phyloP scores from a whole-genome alignment of 306 rosid species.

The Dryas drummondii region DNA sequence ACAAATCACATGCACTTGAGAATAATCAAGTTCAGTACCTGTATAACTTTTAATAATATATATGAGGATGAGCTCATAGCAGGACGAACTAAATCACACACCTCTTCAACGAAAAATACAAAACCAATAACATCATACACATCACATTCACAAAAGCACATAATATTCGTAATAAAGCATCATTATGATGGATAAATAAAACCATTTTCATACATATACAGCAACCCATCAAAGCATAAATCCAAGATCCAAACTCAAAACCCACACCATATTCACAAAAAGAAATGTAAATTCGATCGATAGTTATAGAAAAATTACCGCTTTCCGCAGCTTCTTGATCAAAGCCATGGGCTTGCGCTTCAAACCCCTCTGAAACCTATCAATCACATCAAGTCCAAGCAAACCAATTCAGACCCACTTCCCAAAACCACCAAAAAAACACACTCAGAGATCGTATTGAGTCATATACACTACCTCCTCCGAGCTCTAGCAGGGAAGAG shows the following conservation, averaged over 20 bases:
- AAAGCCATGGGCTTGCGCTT: constrained; percentile 95
- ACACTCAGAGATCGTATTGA: neutral
- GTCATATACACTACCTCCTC: constrained; percentile 45
- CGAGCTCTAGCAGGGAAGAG: constrained; percentile 86
- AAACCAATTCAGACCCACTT: constrained; percentile 2
- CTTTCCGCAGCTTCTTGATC: constrained; percentile 95
- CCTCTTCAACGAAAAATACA: neutral
- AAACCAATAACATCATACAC: neutral
- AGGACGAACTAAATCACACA: neutral
- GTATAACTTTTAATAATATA: too few relatives aligned
- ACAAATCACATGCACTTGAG: neutral
- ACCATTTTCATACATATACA: too few relatives aligned
- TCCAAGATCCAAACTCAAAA: neutral
- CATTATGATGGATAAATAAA: too few relatives aligned
- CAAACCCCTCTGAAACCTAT: constrained; percentile 85
- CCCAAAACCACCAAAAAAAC: neutral
- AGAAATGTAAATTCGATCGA: neutral
- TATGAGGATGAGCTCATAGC: neutral
- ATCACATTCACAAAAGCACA: neutral
- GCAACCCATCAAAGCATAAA: neutral
- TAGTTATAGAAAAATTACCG: constrained; percentile 35
- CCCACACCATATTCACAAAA: neutral
- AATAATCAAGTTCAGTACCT: neutral
- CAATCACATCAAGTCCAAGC: neutral
- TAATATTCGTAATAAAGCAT: neutral